Evolutionary conservation across 78 protist species (phyloP).

Genomic region (Polysphondylium violaceum): DNA sequence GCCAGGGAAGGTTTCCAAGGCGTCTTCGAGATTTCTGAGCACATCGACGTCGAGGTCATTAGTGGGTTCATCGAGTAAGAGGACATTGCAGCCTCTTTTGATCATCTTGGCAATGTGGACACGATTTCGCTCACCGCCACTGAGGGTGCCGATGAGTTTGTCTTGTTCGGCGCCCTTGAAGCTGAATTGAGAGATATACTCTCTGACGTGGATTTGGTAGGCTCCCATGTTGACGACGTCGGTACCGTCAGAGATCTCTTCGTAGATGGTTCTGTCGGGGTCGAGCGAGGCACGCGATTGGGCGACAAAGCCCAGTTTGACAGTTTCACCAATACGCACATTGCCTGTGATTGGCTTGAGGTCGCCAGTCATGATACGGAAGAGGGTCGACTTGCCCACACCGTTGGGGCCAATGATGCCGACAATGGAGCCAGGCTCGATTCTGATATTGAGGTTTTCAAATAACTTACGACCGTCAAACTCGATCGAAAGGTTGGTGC

Average conservation of each 20-base stretch:
- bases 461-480: conserved; percentile 60
- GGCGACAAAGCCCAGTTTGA: conserved; percentile 59
- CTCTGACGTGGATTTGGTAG: conserved; percentile 40
- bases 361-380: conserved; percentile 64
- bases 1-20: conserved; percentile 82
- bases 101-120: conserved; percentile 88
- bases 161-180: conserved; percentile 83
- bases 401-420: conserved; percentile 88
- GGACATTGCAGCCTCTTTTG: conserved; percentile 76
- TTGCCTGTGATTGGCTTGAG: conserved; percentile 44
- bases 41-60: conserved; percentile 91
- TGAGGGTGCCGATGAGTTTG: conserved; percentile 50
- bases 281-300: conserved; percentile 62
- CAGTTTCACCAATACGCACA: conserved; percentile 58
- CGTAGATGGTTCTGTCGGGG: conserved; percentile 40
- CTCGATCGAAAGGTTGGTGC: background rate
- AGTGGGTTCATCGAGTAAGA: conserved; percentile 89
- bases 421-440: conserved; percentile 79
- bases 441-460: conserved; percentile 21
- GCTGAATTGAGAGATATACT: conserved; percentile 69
- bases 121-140: conserved; percentile 88
- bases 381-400: conserved; percentile 84
- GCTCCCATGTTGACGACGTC: conserved; percentile 59
- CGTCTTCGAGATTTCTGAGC: conserved; percentile 80
- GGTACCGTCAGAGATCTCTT: conserved; percentile 51